A percentile compares a stretch with the other conserved stretches of the same genome.
Conservation (phyloP, 1,284 basidiomycete genomes). For the Tylopilus microsporus region DNA sequence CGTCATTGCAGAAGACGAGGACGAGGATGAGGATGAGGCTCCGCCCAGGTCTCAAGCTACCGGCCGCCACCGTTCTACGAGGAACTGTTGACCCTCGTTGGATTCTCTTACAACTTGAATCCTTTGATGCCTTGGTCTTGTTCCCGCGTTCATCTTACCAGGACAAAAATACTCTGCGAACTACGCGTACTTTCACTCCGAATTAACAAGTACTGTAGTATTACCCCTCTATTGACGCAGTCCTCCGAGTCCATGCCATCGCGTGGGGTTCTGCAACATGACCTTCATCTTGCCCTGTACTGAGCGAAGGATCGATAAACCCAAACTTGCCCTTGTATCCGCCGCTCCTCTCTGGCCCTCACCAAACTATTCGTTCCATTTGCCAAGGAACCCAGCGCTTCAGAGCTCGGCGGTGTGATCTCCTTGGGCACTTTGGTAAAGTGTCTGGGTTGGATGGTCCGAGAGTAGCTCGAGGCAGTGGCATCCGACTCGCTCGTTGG, state of each 20-base stretch:
- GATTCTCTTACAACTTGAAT: background rate
- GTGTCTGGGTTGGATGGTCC: constrained; percentile 57
- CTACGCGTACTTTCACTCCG: constrained; percentile 11
- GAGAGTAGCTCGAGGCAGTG: constrained; percentile 21
- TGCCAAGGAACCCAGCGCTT: constrained; percentile 71
- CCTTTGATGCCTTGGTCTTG: background rate
- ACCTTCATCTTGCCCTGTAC: constrained; percentile 38
- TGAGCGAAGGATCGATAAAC: constrained; percentile 48
- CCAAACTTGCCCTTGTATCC: constrained; percentile 65
- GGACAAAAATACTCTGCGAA: constrained; percentile 5
- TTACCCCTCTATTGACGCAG: constrained; percentile 26
- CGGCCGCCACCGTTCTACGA: constrained; percentile 24
- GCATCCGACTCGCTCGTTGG: constrained; percentile 4
- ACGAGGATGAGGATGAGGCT: constrained; percentile 19
- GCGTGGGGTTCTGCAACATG: constrained; percentile 34
- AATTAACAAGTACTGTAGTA: constrained; percentile 17
- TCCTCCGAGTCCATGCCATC: constrained; percentile 11
- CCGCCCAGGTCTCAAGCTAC: constrained; percentile 25
- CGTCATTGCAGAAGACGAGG: constrained; percentile 33
- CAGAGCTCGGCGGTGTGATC: constrained; percentile 82
- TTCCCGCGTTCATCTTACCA: background rate
- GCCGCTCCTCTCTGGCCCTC: constrained; percentile 65
- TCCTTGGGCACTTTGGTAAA: constrained; percentile 80
- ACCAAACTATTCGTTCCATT: constrained; percentile 91
- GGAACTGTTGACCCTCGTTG: constrained; percentile 15